phyloP scores from a whole-genome alignment of 495 filamentous ascomycete genomes.

The Neurospora sp. region DNA sequence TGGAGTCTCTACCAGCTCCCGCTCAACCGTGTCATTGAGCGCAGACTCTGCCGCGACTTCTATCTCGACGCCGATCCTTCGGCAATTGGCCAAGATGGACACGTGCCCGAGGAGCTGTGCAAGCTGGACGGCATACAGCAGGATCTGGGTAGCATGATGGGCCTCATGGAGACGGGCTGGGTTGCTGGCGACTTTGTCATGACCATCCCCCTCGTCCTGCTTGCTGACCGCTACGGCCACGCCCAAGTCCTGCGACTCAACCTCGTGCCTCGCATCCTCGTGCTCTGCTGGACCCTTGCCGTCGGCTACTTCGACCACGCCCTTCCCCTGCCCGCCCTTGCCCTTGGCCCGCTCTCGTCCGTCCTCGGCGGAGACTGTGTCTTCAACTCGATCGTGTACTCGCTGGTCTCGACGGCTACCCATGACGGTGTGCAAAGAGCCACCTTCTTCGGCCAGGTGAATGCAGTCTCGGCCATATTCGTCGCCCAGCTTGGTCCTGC shows the following conservation, averaged over 20 bases:
- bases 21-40: slow-evolving; percentile 37
- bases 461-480: slow-evolving; percentile 30
- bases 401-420: slow-evolving; percentile 29
- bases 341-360: slow-evolving; percentile 27
- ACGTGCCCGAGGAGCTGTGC: slow-evolving; percentile 34
- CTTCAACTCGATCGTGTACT: slow-evolving; percentile 36
- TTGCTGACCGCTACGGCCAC: slow-evolving; percentile 29
- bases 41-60: slow-evolving; percentile 35
- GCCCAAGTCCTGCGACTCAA: slow-evolving; percentile 29
- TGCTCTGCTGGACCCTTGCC: slow-evolving; percentile 30
- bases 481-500: slow-evolving; percentile 31
- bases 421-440: slow-evolving; percentile 30
- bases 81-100: slow-evolving; percentile 21
- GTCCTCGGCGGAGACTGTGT: slow-evolving; percentile 37
- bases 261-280: slow-evolving; percentile 25
- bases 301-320: slow-evolving; percentile 30
- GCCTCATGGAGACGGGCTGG: slow-evolving; percentile 33
- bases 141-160: slow-evolving; percentile 34
- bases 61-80: slow-evolving; percentile 29
- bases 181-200: slow-evolving; percentile 37
- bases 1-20: slow-evolving; percentile 37
- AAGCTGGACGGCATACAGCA: slow-evolving; percentile 37
- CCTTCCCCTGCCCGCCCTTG: slow-evolving; percentile 27
- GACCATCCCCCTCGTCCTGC: slow-evolving; percentile 34
- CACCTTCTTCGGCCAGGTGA: slow-evolving; percentile 36